Evolutionary conservation across 2,329 filamentous ascomycete species (phyloP).

Genomic region (Alternaria arbusti): DNA sequence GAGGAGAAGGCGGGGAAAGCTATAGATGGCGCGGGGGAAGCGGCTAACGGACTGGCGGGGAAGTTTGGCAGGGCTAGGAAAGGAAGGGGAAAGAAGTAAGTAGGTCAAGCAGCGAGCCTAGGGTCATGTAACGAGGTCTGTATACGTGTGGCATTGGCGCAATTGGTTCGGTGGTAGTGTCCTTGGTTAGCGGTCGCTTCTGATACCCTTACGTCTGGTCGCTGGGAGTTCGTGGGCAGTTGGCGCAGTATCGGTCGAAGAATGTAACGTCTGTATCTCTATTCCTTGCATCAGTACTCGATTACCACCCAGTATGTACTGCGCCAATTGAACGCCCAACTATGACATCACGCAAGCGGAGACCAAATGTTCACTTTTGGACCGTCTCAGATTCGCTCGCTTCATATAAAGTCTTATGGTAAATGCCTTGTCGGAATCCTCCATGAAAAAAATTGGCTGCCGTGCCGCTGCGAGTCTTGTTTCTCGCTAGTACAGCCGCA

Average conservation of each 20-base stretch:
- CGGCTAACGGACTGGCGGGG: constrained; percentile 36
- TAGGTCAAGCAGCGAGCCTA: neutral
- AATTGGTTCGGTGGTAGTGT: neutral
- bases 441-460: constrained; percentile 48
- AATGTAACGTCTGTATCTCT: constrained; percentile 32
- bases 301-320: constrained; percentile 28
- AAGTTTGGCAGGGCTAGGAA: constrained; percentile 38
- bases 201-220: constrained; percentile 11
- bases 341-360: constrained; percentile 44
- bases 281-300: constrained; percentile 40
- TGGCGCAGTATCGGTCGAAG: constrained; percentile 23
- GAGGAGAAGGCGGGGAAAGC: constrained; percentile 51
- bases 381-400: constrained; percentile 51
- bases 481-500: constrained; percentile 50
- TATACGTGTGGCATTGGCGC: neutral
- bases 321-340: constrained; percentile 31
- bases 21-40: constrained; percentile 42
- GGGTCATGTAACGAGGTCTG: neutral
- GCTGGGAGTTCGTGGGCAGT: constrained; percentile 1
- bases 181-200: constrained; percentile 8
- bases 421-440: constrained; percentile 49
- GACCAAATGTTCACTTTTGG: constrained; percentile 46
- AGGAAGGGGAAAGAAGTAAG: constrained; percentile 34
- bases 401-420: constrained; percentile 50
- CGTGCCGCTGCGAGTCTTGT: constrained; percentile 41